phyloP scores from a whole-genome alignment of 1,284 basidiomycete genomes.

The Cerrena zonata region DNA sequence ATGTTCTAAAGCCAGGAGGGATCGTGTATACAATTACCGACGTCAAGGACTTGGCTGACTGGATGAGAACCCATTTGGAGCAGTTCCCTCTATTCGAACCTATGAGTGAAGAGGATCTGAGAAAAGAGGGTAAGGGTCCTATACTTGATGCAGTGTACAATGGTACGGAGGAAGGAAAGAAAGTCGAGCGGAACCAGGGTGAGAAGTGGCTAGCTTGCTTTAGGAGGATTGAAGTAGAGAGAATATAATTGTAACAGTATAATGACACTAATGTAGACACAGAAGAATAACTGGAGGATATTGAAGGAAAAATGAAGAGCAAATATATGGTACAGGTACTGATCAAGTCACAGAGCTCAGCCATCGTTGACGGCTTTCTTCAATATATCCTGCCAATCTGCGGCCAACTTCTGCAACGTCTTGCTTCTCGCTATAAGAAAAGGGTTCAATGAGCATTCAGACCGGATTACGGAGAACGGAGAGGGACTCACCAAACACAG shows the following conservation, averaged over 20 bases:
- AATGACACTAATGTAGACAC: neutral
- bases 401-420: slow-evolving; percentile 62
- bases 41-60: slow-evolving; percentile 87
- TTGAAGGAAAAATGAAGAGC: neutral
- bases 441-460: no score
- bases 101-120: slow-evolving; percentile 72
- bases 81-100: slow-evolving; percentile 83
- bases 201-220: slow-evolving; percentile 88
- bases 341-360: slow-evolving; percentile 8
- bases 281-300: neutral
- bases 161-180: slow-evolving; percentile 93
- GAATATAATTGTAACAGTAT: slow-evolving; percentile 14
- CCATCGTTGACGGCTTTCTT: slow-evolving; percentile 50
- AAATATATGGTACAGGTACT: neutral
- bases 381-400: slow-evolving; percentile 74
- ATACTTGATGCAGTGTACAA: slow-evolving; percentile 78
- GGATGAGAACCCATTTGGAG: slow-evolving; percentile 89
- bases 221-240: slow-evolving; percentile 45
- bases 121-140: slow-evolving; percentile 62
- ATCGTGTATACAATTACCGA: slow-evolving; percentile 98
- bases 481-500: slow-evolving; percentile 65
- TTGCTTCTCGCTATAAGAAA: slow-evolving; percentile 56
- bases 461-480: no score
- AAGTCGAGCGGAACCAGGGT: slow-evolving; percentile 88
- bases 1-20: slow-evolving; percentile 84